These are phyloP conservation scores for Cyberlindnera nakhonratchasimensis DNA, from an alignment of 805 yeast species.

Conservation along the genomic window DNA sequence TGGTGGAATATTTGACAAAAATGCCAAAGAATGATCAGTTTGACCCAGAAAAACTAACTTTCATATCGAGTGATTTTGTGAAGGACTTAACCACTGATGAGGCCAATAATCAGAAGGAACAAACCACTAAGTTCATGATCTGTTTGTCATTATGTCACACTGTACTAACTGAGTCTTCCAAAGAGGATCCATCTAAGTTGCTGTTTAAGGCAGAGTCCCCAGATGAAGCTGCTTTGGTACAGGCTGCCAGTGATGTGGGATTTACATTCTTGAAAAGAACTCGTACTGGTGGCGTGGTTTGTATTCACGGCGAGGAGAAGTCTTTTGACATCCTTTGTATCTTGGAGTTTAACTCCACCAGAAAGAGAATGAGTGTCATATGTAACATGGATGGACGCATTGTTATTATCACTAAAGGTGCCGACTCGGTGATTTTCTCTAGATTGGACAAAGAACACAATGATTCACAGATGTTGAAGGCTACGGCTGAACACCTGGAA, in stretches of 20 bases:
- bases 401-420: slow-evolving; percentile 74
- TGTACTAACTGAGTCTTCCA: slow-evolving; percentile 67
- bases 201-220: slow-evolving; percentile 80
- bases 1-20: slow-evolving; percentile 44
- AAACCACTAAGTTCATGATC: slow-evolving; percentile 70
- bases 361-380: slow-evolving; percentile 84
- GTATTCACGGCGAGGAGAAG: slow-evolving; percentile 63
- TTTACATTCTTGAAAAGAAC: slow-evolving; percentile 65
- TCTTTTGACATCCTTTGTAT: slow-evolving; percentile 68
- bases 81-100: slow-evolving; percentile 45
- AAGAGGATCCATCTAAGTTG: slow-evolving; percentile 50
- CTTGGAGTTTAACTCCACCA: slow-evolving; percentile 74
- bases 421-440: slow-evolving; percentile 72
- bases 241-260: slow-evolving; percentile 76
- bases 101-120: slow-evolving; percentile 51
- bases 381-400: slow-evolving; percentile 60
- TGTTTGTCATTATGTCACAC: slow-evolving; percentile 76
- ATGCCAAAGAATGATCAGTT: slow-evolving; percentile 37
- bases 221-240: slow-evolving; percentile 82
- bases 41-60: slow-evolving; percentile 58
- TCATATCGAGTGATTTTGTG: slow-evolving; percentile 63
- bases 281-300: slow-evolving; percentile 60
- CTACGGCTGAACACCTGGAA: slow-evolving; percentile 71
- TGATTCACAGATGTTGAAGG: slow-evolving; percentile 45
- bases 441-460: slow-evolving; percentile 49